Evolutionary conservation across 805 yeast species (phyloP).

Genomic region (Wickerhamomyces pijperi): DNA sequence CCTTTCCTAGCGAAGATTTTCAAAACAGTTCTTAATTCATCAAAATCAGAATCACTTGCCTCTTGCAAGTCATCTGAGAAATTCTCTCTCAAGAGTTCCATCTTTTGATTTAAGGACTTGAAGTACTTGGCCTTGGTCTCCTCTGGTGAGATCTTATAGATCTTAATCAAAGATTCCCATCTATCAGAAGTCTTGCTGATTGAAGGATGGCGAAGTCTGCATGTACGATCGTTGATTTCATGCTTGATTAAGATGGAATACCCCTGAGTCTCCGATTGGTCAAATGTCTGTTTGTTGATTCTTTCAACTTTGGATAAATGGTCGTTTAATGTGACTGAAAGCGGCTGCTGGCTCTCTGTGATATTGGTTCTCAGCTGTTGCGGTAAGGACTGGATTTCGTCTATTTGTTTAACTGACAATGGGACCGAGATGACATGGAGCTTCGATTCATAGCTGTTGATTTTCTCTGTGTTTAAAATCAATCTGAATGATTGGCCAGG

Average conservation of each 20-base stretch:
- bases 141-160: conserved; percentile 15
- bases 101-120: conserved; percentile 16
- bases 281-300: conserved; percentile 12
- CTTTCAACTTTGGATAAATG: conserved; percentile 12
- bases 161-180: conserved; percentile 24
- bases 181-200: conserved; percentile 13
- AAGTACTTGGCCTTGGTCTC: conserved; percentile 13
- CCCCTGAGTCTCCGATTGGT: conserved; percentile 20
- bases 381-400: conserved; percentile 9
- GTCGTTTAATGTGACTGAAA: conserved; percentile 5
- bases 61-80: conserved; percentile 8
- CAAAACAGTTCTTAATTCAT: conserved; percentile 13
- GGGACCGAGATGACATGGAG: conserved; percentile 24
- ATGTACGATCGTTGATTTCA: conserved; percentile 22
- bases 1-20: conserved; percentile 22
- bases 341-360: background rate
- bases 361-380: background rate
- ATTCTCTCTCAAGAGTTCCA: conserved; percentile 12
- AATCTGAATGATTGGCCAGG: conserved; percentile 24
- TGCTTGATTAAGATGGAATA: conserved; percentile 27
- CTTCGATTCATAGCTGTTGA: conserved; percentile 15
- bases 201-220: conserved; percentile 11
- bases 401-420: conserved; percentile 19
- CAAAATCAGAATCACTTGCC: conserved; percentile 10
- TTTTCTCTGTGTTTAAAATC: conserved; percentile 13